These are phyloP conservation scores for Leccinum subtestaceum DNA, from an alignment of 768 basidiomycete genomes.

Conservation along the genomic window DNA sequence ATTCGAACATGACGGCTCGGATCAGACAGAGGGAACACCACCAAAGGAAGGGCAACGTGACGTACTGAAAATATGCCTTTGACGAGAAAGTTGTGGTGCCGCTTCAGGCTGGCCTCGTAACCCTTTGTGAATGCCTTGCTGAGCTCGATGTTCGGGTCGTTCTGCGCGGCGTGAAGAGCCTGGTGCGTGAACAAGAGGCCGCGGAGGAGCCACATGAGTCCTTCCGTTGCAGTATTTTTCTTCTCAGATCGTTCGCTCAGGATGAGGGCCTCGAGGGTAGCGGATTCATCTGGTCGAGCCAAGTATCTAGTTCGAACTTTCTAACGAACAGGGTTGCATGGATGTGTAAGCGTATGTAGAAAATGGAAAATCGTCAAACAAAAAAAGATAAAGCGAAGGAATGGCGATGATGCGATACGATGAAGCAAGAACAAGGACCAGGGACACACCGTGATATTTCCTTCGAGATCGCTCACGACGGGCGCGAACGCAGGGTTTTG, in stretches of 20 bases:
- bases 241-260: constrained; percentile 83
- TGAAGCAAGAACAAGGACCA: background rate
- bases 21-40: background rate
- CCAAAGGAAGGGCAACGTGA: constrained; percentile 19
- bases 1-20: background rate
- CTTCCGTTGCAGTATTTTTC: constrained; percentile 86
- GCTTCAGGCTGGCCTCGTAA: constrained; percentile 80
- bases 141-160: constrained; percentile 55
- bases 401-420: no score
- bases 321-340: constrained; percentile 37
- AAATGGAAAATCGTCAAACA: background rate
- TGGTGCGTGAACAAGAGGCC: constrained; percentile 88
- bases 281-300: constrained; percentile 57
- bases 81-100: constrained; percentile 78
- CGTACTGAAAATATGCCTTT: constrained; percentile 55
- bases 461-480: constrained; percentile 84
- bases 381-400: background rate
- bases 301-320: constrained; percentile 87
- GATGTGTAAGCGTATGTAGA: background rate
- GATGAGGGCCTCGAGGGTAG: constrained; percentile 82
- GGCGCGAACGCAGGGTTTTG: constrained; percentile 60
- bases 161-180: constrained; percentile 70
- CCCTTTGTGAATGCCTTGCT: constrained; percentile 70
- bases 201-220: constrained; percentile 90
- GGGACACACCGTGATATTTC: constrained; percentile 79